These are phyloP conservation scores for Tylopilus sp. DNA, from an alignment of 768 basidiomycete species.

Conservation along the genomic window DNA sequence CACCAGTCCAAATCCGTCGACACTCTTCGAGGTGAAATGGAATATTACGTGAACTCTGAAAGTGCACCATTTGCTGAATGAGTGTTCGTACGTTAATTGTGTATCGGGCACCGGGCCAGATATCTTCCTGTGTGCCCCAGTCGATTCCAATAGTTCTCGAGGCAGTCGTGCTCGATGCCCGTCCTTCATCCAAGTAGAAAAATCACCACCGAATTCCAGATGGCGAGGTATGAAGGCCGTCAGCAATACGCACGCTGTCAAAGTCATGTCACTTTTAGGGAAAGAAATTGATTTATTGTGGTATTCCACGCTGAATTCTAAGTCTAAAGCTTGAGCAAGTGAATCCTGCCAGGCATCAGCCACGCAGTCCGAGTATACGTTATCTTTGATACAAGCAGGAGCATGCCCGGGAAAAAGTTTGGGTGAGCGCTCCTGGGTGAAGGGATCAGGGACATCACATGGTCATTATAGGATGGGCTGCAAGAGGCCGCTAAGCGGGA, in stretches of 20 bases:
- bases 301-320: conserved; percentile 7
- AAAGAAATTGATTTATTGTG: conserved; percentile 8
- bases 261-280: conserved; percentile 5
- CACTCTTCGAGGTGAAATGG: conserved; percentile 4
- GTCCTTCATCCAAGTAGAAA: conserved; percentile 6
- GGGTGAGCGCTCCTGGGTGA: conserved; percentile 3
- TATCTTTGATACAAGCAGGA: conserved; percentile 18
- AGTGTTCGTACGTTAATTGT: conserved; percentile 12
- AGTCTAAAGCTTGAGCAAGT: conserved; percentile 28
- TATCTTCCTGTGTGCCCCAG: conserved; percentile 3
- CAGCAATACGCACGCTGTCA: conserved; percentile 25
- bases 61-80: not conserved
- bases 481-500: conserved; percentile 16
- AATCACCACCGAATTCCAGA: conserved; percentile 12
- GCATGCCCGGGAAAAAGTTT: conserved; percentile 25
- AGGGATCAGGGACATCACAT: conserved; percentile 15
- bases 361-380: conserved; percentile 21
- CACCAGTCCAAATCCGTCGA: not conserved
- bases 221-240: conserved; percentile 9
- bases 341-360: conserved; percentile 4
- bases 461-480: conserved; percentile 10
- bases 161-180: conserved; percentile 5
- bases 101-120: conserved; percentile 4
- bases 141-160: conserved; percentile 13
- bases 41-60: conserved; percentile 12